Conservation (phyloP, 2,329 filamentous ascomycete species). For the Ilyonectria robusta region DNA sequence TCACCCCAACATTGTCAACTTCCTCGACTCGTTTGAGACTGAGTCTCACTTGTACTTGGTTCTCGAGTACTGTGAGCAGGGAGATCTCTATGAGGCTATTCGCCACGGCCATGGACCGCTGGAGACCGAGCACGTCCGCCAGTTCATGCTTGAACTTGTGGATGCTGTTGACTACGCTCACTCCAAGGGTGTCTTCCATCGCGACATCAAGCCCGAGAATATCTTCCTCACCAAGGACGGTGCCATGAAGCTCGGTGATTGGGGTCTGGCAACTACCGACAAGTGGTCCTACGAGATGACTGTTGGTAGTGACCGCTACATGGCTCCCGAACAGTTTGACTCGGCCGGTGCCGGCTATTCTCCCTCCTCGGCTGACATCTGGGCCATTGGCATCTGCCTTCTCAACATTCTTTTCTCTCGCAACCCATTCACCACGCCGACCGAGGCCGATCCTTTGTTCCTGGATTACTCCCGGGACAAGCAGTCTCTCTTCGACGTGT, state of each 20-base stretch:
- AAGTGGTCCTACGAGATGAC: slow-evolving; percentile 93
- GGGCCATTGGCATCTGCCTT: slow-evolving; percentile 96
- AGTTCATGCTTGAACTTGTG: slow-evolving; percentile 96
- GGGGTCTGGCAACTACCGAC: slow-evolving; percentile 91
- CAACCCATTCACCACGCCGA: slow-evolving; percentile 94
- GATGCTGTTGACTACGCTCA: slow-evolving; percentile 93
- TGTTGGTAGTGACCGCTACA: slow-evolving; percentile 98
- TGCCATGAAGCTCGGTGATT: slow-evolving; percentile 96
- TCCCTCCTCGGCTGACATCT: slow-evolving; percentile 93
- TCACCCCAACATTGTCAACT: slow-evolving; percentile 94
- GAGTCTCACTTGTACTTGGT: slow-evolving; percentile 92
- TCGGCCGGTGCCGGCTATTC: slow-evolving; percentile 90
- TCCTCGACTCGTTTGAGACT: slow-evolving; percentile 93
- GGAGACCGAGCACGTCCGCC: slow-evolving; percentile 95
- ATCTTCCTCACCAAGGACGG: slow-evolving; percentile 93
- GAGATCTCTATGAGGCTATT: slow-evolving; percentile 98
- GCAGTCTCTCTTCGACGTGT: slow-evolving; percentile 97
- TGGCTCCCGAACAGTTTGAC: slow-evolving; percentile 98
- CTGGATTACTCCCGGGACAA: slow-evolving; percentile 93
- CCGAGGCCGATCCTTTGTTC: slow-evolving; percentile 92
- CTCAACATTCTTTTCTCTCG: slow-evolving; percentile 97
- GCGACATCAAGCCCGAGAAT: slow-evolving; percentile 99
- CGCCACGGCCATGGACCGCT: slow-evolving; percentile 88
- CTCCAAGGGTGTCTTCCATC: slow-evolving; percentile 90
- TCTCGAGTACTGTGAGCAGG: slow-evolving; percentile 94